Evolutionary conservation across 805 yeast genomes (phyloP).

Genomic region (Candida boidinii): DNA sequence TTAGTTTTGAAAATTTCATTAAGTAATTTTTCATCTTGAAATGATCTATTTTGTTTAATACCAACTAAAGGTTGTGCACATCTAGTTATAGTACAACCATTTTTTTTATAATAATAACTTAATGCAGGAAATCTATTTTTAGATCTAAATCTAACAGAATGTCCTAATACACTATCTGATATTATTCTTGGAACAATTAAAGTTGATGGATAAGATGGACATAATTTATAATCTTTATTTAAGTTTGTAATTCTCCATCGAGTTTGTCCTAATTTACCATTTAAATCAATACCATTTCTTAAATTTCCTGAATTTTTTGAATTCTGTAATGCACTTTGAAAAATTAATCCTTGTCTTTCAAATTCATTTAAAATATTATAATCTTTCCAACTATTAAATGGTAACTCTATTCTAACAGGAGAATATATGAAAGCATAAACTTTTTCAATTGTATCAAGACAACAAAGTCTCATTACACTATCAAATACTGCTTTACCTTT

Average conservation of each 20-base stretch:
- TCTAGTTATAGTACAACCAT: slow-evolving; percentile 73
- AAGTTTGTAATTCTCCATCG: slow-evolving; percentile 73
- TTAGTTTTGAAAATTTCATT: slow-evolving; percentile 66
- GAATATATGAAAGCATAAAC: slow-evolving; percentile 78
- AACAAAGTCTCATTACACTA: slow-evolving; percentile 58
- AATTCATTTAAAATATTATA: slow-evolving; percentile 61
- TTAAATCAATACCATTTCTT: slow-evolving; percentile 8
- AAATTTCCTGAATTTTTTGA: slow-evolving; percentile 6
- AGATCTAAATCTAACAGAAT: slow-evolving; percentile 81
- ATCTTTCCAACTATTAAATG: slow-evolving; percentile 63
- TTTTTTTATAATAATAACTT: slow-evolving; percentile 62
- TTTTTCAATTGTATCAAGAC: slow-evolving; percentile 40
- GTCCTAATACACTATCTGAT: slow-evolving; percentile 73
- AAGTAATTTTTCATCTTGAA: slow-evolving; percentile 84
- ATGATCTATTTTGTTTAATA: slow-evolving; percentile 72
- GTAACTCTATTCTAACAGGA: slow-evolving; percentile 63
- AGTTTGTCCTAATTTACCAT: too few relatives aligned
- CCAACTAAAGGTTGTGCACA: slow-evolving; percentile 94
- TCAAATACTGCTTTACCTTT: slow-evolving; percentile 67
- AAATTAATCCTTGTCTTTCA: slow-evolving; percentile 49
- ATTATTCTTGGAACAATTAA: slow-evolving; percentile 68
- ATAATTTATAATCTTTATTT: slow-evolving; percentile 57
- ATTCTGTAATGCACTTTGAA: slow-evolving; percentile 14
- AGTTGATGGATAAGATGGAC: slow-evolving; percentile 65
- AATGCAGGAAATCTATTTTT: slow-evolving; percentile 78